phyloP scores from a whole-genome alignment of 169 alveolate species.

The Plasmodium cynomolgi region DNA sequence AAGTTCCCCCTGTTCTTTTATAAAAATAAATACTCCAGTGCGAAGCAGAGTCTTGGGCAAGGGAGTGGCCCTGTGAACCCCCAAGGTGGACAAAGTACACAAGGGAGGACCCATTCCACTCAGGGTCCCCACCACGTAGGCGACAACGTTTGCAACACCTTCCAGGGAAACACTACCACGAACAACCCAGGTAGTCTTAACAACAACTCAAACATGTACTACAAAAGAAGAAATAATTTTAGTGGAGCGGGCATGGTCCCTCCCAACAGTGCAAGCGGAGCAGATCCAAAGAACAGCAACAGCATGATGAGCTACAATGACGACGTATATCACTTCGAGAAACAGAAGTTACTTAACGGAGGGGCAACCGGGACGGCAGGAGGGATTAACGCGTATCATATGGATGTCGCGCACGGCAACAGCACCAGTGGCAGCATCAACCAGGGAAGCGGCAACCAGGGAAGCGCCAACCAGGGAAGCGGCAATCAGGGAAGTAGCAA shows the following conservation, averaged over 20 bases:
- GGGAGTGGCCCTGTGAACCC: background rate
- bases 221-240: background rate
- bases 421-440: background rate
- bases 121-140: background rate
- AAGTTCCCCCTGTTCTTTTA: conserved; percentile 30
- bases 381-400: background rate
- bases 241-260: background rate
- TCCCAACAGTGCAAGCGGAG: background rate
- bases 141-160: background rate
- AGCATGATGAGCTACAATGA: background rate
- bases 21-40: conserved; percentile 47
- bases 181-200: background rate
- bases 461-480: background rate
- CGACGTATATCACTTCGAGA: background rate
- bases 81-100: background rate
- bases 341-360: background rate
- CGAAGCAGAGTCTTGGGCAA: background rate
- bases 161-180: background rate
- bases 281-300: background rate
- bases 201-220: background rate
- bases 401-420: background rate
- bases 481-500: background rate
- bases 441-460: background rate
- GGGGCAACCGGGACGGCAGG: background rate
- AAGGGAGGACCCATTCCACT: background rate